These are phyloP conservation scores for Ophiostoma angusticollis DNA, from an alignment of 2,329 filamentous ascomycete genomes.

Conservation along the genomic window DNA sequence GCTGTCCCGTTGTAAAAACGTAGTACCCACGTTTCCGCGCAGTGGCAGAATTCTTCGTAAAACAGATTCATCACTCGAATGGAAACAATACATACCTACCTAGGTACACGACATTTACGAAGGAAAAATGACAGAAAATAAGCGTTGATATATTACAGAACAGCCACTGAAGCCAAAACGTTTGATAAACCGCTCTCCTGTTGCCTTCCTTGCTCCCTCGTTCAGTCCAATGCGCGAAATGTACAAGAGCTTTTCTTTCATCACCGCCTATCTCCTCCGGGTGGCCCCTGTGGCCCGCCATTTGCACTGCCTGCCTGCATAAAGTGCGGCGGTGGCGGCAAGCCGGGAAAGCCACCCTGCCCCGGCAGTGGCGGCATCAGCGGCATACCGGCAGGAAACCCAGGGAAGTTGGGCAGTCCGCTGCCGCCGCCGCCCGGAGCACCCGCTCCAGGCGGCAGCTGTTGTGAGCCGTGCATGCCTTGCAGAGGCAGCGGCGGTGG, in stretches of 20 bases:
- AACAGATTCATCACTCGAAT: too few relatives aligned
- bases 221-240: too few relatives aligned
- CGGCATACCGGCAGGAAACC: constrained; percentile 27
- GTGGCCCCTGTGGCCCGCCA: constrained; percentile 20
- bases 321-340: constrained; percentile 24
- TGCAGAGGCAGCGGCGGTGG: constrained; percentile 23
- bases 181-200: too few relatives aligned
- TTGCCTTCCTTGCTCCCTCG: too few relatives aligned
- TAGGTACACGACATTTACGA: neutral
- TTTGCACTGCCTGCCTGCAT: constrained; percentile 24
- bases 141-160: neutral
- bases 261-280: constrained; percentile 21
- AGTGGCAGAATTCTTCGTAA: too few relatives aligned
- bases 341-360: constrained; percentile 21
- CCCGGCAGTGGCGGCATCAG: constrained; percentile 20
- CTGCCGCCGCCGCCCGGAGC: constrained; percentile 13
- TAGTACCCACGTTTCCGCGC: too few relatives aligned
- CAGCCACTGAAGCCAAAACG: too few relatives aligned
- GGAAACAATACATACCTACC: neutral
- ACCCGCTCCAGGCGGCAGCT: constrained; percentile 2
- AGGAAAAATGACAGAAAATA: neutral
- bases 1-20: too few relatives aligned
- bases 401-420: constrained; percentile 27
- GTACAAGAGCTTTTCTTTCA: too few relatives aligned
- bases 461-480: neutral